These are phyloP conservation scores for Aspergillus leporis DNA, from an alignment of 495 filamentous ascomycete genomes.

Conservation along the genomic window DNA sequence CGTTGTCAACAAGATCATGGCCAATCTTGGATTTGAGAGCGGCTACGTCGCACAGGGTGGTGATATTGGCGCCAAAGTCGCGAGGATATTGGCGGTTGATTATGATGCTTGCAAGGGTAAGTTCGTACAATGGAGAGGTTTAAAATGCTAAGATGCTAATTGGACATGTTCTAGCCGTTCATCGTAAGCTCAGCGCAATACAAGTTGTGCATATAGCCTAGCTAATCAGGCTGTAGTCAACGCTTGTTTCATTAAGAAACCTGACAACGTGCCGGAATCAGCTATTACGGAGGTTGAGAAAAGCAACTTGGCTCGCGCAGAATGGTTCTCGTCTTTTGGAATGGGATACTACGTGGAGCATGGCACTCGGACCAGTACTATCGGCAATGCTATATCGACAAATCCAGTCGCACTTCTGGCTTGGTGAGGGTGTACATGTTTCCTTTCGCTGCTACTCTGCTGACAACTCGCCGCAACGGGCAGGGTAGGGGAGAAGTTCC, in stretches of 20 bases:
- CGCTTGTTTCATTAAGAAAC: constrained; percentile 52
- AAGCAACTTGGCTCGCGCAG: constrained; percentile 28
- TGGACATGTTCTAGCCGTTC: constrained; percentile 28
- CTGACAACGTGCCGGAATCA: constrained; percentile 56
- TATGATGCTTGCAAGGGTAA: constrained; percentile 48
- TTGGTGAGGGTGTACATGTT: constrained; percentile 46
- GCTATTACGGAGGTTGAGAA: constrained; percentile 36
- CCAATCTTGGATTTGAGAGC: constrained; percentile 54
- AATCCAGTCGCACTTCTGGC: constrained; percentile 65
- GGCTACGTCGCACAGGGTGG: constrained; percentile 69
- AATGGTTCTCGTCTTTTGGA: constrained; percentile 40
- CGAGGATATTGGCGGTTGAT: constrained; percentile 40
- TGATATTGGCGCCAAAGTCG: constrained; percentile 60
- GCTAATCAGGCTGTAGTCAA: constrained; percentile 26
- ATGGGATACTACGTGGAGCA: constrained; percentile 57
- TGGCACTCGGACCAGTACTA: constrained; percentile 59
- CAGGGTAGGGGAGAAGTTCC: constrained; percentile 67
- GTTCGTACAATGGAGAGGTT: not conserved
- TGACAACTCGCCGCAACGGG: constrained; percentile 9
- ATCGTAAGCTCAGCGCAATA: constrained; percentile 26
- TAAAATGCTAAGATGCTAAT: not conserved
- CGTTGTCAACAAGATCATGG: constrained; percentile 60
- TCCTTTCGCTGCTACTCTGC: not conserved
- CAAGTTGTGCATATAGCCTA: not conserved
- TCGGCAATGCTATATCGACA: constrained; percentile 55